A percentile compares a stretch with the other conserved stretches of the same genome.
phyloP scores from a whole-genome alignment of 768 basidiomycete species.

The Gymnopilus dilepis region DNA sequence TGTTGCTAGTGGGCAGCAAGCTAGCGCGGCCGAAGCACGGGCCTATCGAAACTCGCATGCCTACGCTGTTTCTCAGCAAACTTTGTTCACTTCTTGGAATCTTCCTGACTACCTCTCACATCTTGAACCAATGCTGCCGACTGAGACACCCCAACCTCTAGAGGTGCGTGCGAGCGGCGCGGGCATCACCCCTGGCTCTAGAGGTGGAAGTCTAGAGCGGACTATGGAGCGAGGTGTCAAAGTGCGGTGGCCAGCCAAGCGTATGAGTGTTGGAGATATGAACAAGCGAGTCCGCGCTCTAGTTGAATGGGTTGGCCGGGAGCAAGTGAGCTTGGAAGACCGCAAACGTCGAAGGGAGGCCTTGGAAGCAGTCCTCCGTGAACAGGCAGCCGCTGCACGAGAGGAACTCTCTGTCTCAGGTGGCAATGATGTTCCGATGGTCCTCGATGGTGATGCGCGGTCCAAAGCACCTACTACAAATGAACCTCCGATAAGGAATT shows the following conservation, averaged over 20 bases:
- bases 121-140: conserved; percentile 83
- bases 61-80: conserved; percentile 79
- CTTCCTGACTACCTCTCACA: conserved; percentile 93
- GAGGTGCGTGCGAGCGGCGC: conserved; percentile 60
- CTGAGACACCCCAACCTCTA: conserved; percentile 73
- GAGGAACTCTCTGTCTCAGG: conserved; percentile 13
- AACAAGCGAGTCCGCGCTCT: conserved; percentile 90
- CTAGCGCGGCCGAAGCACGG: conserved; percentile 55
- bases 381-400: conserved; percentile 26
- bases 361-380: conserved; percentile 58
- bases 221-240: conserved; percentile 80
- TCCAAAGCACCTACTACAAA: neutral
- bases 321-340: conserved; percentile 79
- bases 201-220: conserved; percentile 62
- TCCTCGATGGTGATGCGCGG: conserved; percentile 23
- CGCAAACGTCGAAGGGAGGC: conserved; percentile 72
- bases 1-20: conserved; percentile 42
- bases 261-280: conserved; percentile 98
- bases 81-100: conserved; percentile 84
- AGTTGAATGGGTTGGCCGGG: conserved; percentile 92
- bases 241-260: conserved; percentile 92
- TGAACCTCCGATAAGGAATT: conserved; percentile 5
- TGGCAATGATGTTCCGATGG: conserved; percentile 20
- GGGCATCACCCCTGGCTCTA: conserved; percentile 31
- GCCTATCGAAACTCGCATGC: conserved; percentile 82